Conservation (phyloP, 352 stramenopile genomes). For the Phytophthora ramorum region DNA sequence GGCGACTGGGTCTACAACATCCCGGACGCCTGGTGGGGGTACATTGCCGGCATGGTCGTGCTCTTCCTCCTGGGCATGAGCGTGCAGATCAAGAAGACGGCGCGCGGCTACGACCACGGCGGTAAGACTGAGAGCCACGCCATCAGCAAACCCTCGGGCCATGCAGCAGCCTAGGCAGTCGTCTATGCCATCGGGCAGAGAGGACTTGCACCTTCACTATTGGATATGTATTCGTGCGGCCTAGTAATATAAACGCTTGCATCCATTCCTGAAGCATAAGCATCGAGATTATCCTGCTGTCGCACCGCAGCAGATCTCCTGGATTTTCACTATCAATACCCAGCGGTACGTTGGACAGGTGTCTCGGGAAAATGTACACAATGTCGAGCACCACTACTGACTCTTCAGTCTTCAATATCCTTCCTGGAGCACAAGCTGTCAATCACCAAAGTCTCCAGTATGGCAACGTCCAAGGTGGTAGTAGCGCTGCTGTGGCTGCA, state of each 20-base stretch:
- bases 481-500: conserved; percentile 18
- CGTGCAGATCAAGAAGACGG: conserved; percentile 72
- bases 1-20: conserved; percentile 71
- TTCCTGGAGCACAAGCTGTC: conserved; percentile 2
- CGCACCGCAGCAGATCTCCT: conserved; percentile 10
- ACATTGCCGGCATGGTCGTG: conserved; percentile 62
- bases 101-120: conserved; percentile 54
- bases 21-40: conserved; percentile 76
- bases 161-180: conserved; percentile 34
- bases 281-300: not conserved
- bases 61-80: conserved; percentile 67
- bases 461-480: conserved; percentile 4
- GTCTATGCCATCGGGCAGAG: too few species aligned
- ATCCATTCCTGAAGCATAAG: conserved; percentile 5
- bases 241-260: conserved; percentile 37
- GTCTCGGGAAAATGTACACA: not conserved
- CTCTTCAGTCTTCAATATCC: conserved; percentile 33
- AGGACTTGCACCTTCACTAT: not conserved
- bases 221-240: conserved; percentile 31
- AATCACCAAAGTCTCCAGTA: conserved; percentile 6
- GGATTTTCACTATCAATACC: conserved; percentile 10
- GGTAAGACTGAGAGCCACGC: conserved; percentile 41
- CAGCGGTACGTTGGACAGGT: conserved; percentile 22
- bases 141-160: conserved; percentile 32
- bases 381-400: too few species aligned